Conservation (phyloP, 176 grass and related monocot species). For the maize (Zea mays) region Zm-B73-REFERENCE-NAM-5.0 NC_050099.1:249647001-249647500, state of each 20-base stretch:
- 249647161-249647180: constrained; percentile 73
- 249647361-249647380: neutral
- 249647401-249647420: constrained; percentile 40
- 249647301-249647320: constrained; percentile 83
- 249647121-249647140: constrained; percentile 75
- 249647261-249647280: neutral
- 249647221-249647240: neutral
- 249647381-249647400: constrained; percentile 10
- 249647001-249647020: neutral
- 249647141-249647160: constrained; percentile 85
- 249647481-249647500: constrained; percentile 74
- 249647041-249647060: neutral
- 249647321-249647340: constrained; percentile 84
- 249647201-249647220: constrained; percentile 8
- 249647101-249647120: constrained; percentile 48
- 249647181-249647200: constrained; percentile 1
- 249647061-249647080: neutral
- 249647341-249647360: neutral
- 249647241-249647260: neutral
- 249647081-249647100: constrained; percentile 13
- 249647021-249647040: constrained; percentile 3
- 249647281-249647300: constrained; percentile 76
- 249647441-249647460: constrained; percentile 75
- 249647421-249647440: constrained; percentile 71
- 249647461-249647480: constrained; percentile 61